Evolutionary conservation across 2,329 filamentous ascomycete species (phyloP).

Genomic region (Alternaria novae-zelandiae): DNA sequence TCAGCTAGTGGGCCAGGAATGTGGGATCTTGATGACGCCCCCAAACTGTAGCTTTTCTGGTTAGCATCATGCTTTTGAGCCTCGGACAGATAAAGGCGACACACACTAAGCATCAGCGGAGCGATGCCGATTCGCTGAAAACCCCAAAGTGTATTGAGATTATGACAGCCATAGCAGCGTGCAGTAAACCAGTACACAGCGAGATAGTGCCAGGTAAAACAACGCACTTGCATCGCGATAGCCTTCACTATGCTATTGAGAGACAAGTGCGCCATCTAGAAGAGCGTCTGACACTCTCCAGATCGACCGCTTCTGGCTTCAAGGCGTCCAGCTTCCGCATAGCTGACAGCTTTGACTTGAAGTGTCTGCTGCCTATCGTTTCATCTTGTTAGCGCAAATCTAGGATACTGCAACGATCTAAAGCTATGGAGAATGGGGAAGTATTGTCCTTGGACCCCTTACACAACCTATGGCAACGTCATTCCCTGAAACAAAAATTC

Average conservation of each 20-base stretch:
- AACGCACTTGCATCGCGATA: not conserved
- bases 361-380: not conserved
- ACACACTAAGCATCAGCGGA: not conserved
- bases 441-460: not conserved
- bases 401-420: not conserved
- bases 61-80: not conserved
- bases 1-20: not conserved
- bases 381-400: not conserved
- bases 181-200: not conserved
- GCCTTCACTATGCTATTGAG: not conserved
- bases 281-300: not conserved
- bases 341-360: not conserved
- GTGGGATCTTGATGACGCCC: not conserved
- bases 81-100: not conserved
- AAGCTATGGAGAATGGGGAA: not conserved
- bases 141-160: not conserved
- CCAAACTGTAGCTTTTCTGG: not conserved
- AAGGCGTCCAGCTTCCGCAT: not conserved
- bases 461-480: not conserved
- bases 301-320: not conserved
- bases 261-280: not conserved
- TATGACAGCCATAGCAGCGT: not conserved
- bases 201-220: not conserved
- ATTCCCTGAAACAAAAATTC: not conserved
- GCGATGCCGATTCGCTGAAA: not conserved